phyloP scores from a whole-genome alignment of 2,329 filamentous ascomycete genomes.

The Helotiales sp. region DNA sequence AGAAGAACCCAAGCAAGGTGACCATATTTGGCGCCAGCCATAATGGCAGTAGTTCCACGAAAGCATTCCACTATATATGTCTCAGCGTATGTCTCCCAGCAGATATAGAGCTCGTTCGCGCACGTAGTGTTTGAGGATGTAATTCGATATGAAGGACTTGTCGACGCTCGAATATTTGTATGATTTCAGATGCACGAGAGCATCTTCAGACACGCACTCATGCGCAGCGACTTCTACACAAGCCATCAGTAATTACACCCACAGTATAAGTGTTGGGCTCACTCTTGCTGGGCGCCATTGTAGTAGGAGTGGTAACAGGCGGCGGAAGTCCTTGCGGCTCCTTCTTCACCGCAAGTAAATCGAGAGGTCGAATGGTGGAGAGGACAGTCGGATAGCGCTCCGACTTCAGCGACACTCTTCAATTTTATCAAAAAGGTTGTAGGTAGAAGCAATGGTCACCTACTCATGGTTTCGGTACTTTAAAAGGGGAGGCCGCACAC shows the following conservation, averaged over 20 bases:
- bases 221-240: slow-evolving; percentile 54
- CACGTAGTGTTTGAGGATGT: slow-evolving; percentile 95
- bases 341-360: slow-evolving; percentile 29
- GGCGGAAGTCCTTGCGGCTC: slow-evolving; percentile 26
- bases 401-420: slow-evolving; percentile 30
- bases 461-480: slow-evolving; percentile 14
- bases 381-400: slow-evolving; percentile 30
- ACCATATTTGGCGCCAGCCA: slow-evolving; percentile 99
- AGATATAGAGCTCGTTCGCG: slow-evolving; percentile 36
- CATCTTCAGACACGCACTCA: slow-evolving; percentile 84
- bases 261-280: slow-evolving; percentile 13
- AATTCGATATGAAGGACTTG: slow-evolving; percentile 89
- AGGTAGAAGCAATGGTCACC: slow-evolving; percentile 6
- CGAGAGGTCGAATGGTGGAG: slow-evolving; percentile 30
- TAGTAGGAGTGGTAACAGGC: slow-evolving; percentile 32
- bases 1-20: slow-evolving; percentile 90
- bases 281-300: slow-evolving; percentile 43
- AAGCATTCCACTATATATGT: slow-evolving; percentile 82
- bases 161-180: slow-evolving; percentile 99
- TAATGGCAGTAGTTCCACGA: slow-evolving; percentile 86
- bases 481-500: not conserved
- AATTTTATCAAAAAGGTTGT: slow-evolving; percentile 3
- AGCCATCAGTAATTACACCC: not conserved
- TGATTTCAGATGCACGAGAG: slow-evolving; percentile 83
- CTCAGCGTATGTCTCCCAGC: slow-evolving; percentile 21